Conservation (phyloP, 2,329 filamentous ascomycete species). For the Aureobasidium lini region DNA sequence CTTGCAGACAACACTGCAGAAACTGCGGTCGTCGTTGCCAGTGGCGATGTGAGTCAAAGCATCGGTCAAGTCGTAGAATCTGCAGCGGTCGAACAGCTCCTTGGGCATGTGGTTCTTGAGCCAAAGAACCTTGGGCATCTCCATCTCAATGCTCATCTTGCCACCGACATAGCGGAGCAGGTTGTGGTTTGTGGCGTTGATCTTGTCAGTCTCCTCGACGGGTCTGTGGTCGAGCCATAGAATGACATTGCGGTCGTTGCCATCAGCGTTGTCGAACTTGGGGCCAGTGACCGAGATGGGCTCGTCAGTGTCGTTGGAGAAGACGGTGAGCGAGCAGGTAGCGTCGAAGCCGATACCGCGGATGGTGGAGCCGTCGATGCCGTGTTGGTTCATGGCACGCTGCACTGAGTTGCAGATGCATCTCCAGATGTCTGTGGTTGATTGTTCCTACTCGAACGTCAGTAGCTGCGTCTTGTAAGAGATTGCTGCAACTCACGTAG, state of each 20-base stretch:
- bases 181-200: constrained; percentile 89
- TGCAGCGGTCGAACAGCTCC: constrained; percentile 83
- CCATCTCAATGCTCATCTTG: constrained; percentile 99
- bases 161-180: constrained; percentile 92
- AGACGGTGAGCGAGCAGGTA: constrained; percentile 94
- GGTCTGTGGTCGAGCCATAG: constrained; percentile 96
- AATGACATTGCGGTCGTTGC: constrained; percentile 87
- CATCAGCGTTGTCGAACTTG: constrained; percentile 66
- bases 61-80: constrained; percentile 93
- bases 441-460: constrained; percentile 67
- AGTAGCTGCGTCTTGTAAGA: not conserved
- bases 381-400: constrained; percentile 71
- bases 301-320: constrained; percentile 80
- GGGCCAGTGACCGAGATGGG: constrained; percentile 86
- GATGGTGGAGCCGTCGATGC: constrained; percentile 66
- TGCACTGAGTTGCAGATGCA: constrained; percentile 88
- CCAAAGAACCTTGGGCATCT: constrained; percentile 97
- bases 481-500: constrained; percentile 35
- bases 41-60: constrained; percentile 92
- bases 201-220: constrained; percentile 80
- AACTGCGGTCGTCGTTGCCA: constrained; percentile 83
- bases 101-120: constrained; percentile 96
- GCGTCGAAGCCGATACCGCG: constrained; percentile 95
- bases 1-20: constrained; percentile 94
- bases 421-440: constrained; percentile 91